Conservation (phyloP, 208 protist species). For the Leptomonas seymouri region DNA sequence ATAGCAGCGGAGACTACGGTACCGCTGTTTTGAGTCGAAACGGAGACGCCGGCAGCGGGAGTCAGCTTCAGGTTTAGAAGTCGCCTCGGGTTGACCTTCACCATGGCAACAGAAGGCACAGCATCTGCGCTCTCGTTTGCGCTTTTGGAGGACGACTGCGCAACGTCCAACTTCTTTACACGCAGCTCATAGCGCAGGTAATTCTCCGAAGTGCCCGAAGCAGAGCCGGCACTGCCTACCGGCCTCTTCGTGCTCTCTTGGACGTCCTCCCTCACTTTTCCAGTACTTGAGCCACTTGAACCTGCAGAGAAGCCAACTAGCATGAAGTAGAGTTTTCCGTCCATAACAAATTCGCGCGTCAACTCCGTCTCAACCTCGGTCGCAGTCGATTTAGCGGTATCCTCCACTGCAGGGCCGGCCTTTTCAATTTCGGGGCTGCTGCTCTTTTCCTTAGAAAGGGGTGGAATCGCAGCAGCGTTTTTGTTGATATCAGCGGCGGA, state of each 20-base stretch:
- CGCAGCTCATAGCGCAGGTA: slow-evolving; percentile 32
- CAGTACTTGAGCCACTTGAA: background rate
- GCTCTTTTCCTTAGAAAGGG: background rate
- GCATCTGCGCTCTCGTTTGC: background rate
- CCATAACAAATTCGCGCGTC: slow-evolving; percentile 15
- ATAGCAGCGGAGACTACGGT: slow-evolving; percentile 6
- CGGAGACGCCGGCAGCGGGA: background rate
- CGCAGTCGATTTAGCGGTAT: background rate
- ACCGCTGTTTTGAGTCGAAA: slow-evolving; percentile 4
- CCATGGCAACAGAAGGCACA: slow-evolving; percentile 8
- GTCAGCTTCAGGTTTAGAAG: slow-evolving; percentile 27
- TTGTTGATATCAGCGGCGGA: background rate
- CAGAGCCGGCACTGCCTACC: background rate
- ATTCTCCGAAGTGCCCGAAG: background rate
- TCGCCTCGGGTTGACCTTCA: slow-evolving; percentile 12
- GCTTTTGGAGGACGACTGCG: background rate
- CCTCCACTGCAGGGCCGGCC: background rate
- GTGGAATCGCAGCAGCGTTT: background rate
- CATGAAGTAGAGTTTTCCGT: slow-evolving; percentile 16
- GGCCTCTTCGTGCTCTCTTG: slow-evolving; percentile 7
- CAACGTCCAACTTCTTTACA: slow-evolving; percentile 4
- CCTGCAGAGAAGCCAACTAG: slow-evolving; percentile 16
- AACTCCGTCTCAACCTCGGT: slow-evolving; percentile 30
- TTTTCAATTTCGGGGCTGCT: background rate
- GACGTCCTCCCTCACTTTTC: background rate